Evolutionary conservation across 202 grass and related monocot species (phyloP), one percentile per base, ranked within the genome.

Genomic region (Hordeum pubiflorum): DNA sequence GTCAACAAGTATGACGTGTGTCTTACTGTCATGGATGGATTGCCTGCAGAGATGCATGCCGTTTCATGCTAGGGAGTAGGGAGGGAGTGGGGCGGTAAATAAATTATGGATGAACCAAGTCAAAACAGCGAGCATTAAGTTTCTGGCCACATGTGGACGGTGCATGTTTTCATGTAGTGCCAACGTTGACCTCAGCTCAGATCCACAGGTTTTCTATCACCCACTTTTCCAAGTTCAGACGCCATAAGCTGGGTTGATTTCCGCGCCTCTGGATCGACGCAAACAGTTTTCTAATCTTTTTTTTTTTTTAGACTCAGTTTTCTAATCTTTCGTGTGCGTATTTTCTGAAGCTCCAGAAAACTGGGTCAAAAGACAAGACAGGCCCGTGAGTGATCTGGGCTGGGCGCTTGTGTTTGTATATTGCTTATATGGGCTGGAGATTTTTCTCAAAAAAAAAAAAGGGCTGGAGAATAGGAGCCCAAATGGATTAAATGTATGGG

Each of bases 1-100:
- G 77, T 29, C 71, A 37, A 84, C 36, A 38, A 38, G 63, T 20
- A 84, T 10, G 54, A 71, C 78, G 43, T 44, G 52, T 67, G 32
- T 48, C 14, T 14, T 10, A 10, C 13, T 21, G 18, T 2, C 13
- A 14, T 17, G 17, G 23, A 56, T 55, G 36, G 36, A 37, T 37
- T 32, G 50, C 27, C 46, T 55, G 9, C 6, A 52, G 18, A 61
- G 32, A 54, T 77, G 63, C 73, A 3, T 46, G 57, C 43, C 60
- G 39, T 14, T n/a, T 2, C 43, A 0, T 36, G 41, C 33, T 71
- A 34, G 27, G 27, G 18, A 13, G 37, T 13, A 4, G 0, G 32
- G 32, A 33, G 32, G 34, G 44, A 40, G 36, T 69, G 58, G 36
- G 14, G 27, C 32, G 26, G 57, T 83, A 54, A 75, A 83, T 52